Evolutionary conservation across 2,329 filamentous ascomycete genomes (phyloP).

Genomic region (Hirsutella rhossiliensis): DNA sequence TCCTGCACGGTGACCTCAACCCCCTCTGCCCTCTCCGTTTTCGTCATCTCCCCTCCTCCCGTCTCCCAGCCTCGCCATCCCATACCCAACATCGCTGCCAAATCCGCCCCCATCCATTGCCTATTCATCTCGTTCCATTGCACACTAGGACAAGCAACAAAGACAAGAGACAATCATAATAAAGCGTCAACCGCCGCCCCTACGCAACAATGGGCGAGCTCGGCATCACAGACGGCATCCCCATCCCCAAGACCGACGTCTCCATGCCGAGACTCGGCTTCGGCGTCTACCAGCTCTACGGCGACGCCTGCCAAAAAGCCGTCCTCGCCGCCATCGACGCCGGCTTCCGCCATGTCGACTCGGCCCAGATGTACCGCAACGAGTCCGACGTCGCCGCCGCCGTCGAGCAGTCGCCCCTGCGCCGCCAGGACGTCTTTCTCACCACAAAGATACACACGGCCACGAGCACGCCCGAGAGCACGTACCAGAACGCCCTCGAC

Average conservation of each 20-base stretch:
- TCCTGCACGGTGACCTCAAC: too few species aligned
- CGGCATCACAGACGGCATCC: constrained; percentile 7
- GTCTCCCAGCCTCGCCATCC: too few species aligned
- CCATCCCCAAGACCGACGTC: constrained; percentile 10
- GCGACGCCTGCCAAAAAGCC: constrained; percentile 41
- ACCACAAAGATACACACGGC: constrained; percentile 54
- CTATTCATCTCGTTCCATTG: too few species aligned
- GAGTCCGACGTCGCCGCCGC: constrained; percentile 55
- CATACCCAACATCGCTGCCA: too few species aligned
- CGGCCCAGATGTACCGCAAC: constrained; percentile 53
- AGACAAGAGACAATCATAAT: too few species aligned
- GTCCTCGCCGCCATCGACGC: constrained; percentile 43
- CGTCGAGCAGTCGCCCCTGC: constrained; percentile 41
- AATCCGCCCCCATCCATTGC: too few species aligned
- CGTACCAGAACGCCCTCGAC: constrained; percentile 45
- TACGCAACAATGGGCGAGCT: constrained; percentile 1
- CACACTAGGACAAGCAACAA: too few species aligned
- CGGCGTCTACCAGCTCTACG: constrained; percentile 53
- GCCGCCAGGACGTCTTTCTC: constrained; percentile 50
- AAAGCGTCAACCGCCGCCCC: background rate
- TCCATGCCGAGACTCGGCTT: constrained; percentile 56
- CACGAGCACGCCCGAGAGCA: constrained; percentile 35
- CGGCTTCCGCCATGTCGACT: constrained; percentile 54
- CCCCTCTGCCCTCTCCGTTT: too few species aligned
- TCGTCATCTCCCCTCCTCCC: too few species aligned